Base-by-base conservation (phyloP, 192 early-diverging fungal species). In the Podila horticola region DNA sequence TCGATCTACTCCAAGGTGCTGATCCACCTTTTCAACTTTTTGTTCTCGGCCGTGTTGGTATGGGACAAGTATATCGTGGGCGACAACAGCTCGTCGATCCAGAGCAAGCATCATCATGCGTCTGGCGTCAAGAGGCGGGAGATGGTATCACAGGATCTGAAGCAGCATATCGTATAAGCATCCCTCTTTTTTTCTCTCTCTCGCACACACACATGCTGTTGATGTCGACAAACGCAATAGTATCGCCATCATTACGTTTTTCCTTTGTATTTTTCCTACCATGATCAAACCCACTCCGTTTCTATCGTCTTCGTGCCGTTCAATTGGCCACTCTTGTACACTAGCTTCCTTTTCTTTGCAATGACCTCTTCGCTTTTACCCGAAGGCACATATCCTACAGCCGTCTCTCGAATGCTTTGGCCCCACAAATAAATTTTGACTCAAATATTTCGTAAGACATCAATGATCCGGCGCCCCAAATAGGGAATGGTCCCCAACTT, bases 91-190 rank as follows among this genome's bases (percentile, higher is more conserved):
- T 36, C 24, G 52, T 55, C 52, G 24, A 55, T 24, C 20, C 52
- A 55, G 20, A 26, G 22, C 24, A 26, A 26, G 52, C 52, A 55
- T 24, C n/a, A 55, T 8, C n/a, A 55, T 55, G 52, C 34, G 52
- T 24, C 24, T 24, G 52, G 51, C 51, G 22, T n/a, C n/a, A 26
- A 55, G 8, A 55, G 24, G 52, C 52, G 52, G 22, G 24, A 55
- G 11, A 55, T 55, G 41, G 13, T 2, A 45, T 26, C 24, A 11
- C 52, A 55, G 8, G 52, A 55, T 55, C 22, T 55, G 8, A 55
- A 55, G 52, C 52, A 55, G 24, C 52, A 55, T 17, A 55, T 55
- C 24, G 52, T 55, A 55, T 55, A 55, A 24, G 52, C 52, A 55
- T 55, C 52, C 6, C n/a, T 20, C 52, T 55, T 9, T 22, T 1